phyloP scores from a whole-genome alignment of 345 rosid species.

The Citrus medica region DNA sequence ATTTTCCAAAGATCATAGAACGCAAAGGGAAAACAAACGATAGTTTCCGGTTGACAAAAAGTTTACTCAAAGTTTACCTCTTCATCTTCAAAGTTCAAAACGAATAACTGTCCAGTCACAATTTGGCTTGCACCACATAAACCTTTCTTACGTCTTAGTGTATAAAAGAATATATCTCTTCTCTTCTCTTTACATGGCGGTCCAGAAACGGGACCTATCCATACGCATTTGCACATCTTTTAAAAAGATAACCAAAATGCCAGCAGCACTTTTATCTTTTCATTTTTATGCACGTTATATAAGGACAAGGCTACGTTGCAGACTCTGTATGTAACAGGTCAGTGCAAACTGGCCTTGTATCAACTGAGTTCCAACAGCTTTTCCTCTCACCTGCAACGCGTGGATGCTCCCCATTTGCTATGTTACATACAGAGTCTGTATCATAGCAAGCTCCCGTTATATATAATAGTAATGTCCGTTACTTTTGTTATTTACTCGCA shows the following conservation, averaged over 20 bases:
- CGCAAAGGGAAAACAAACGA: neutral
- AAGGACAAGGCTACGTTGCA: too few species aligned
- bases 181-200: neutral
- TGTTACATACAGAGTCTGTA: too few species aligned
- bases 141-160: neutral
- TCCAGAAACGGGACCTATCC: conserved; percentile 1
- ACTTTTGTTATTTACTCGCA: neutral
- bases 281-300: neutral
- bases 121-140: neutral
- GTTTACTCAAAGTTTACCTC: neutral
- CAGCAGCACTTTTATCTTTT: too few species aligned
- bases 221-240: neutral
- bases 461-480: neutral
- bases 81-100: neutral
- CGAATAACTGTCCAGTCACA: neutral
- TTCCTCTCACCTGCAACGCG: too few species aligned
- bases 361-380: too few species aligned
- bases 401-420: too few species aligned
- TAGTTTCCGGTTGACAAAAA: conserved; percentile 4
- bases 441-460: too few species aligned
- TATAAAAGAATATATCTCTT: neutral
- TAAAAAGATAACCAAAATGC: neutral
- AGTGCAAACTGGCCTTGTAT: too few species aligned
- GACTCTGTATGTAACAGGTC: too few species aligned
- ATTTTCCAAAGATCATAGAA: neutral